Conservation (phyloP, 257 asterid species). For the Solanum chiquidenum region DNA sequence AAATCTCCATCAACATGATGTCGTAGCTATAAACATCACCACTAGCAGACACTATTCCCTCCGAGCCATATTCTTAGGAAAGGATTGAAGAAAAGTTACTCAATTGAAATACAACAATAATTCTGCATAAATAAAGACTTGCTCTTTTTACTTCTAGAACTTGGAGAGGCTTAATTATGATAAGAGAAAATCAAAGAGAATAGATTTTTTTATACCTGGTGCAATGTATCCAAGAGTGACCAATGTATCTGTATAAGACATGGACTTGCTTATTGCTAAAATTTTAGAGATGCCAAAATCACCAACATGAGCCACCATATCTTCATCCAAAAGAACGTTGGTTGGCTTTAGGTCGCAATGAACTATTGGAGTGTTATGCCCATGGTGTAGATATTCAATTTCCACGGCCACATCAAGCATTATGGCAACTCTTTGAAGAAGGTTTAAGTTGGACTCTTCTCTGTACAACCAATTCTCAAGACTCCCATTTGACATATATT, state of each 20-base stretch:
- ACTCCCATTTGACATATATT: slow-evolving; percentile 30
- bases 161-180: neutral
- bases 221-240: slow-evolving; percentile 33
- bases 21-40: neutral
- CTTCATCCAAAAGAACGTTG: slow-evolving; percentile 24
- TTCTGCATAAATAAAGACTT: neutral
- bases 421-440: slow-evolving; percentile 9
- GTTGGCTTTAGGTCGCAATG: slow-evolving; percentile 30
- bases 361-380: slow-evolving; percentile 7
- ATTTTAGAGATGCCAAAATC: slow-evolving; percentile 31
- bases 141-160: neutral
- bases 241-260: slow-evolving; percentile 9
- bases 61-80: neutral
- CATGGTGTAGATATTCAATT: slow-evolving; percentile 26
- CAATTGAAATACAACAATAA: neutral
- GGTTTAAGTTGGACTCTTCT: neutral
- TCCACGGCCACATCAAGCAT: slow-evolving; percentile 23
- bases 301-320: slow-evolving; percentile 3
- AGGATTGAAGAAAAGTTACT: neutral
- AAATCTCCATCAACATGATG: slow-evolving; percentile 12
- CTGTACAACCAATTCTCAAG: slow-evolving; percentile 16
- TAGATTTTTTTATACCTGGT: slow-evolving; percentile 10
- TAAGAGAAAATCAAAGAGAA: neutral
- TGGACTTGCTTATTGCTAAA: neutral
- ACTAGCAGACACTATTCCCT: neutral